Evolutionary conservation across 2,329 filamentous ascomycete genomes (phyloP), one percentile per base, ranked within the genome.

Genomic region (Beauveria rudraprayagi): DNA sequence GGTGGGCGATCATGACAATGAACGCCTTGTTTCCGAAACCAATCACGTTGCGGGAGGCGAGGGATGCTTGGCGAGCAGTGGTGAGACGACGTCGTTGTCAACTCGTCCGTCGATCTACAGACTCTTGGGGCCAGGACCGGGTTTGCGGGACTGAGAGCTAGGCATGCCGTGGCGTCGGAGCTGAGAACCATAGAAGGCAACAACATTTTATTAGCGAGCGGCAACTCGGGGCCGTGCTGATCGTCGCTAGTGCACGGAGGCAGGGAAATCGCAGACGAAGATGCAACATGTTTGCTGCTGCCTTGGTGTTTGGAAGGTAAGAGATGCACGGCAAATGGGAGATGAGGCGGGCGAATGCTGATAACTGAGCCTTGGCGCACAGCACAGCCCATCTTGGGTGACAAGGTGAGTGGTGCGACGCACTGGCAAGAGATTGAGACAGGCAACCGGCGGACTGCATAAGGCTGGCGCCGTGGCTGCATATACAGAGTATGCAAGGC

Each of bases 321-420:
- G 54, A 47, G 43, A 56, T 56, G 17, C 43, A 56, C 17, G 53
- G 24, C 41, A 26, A n/a, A 26, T 26, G 26, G 24, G 14, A 41
- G 34, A 22, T 14, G 17, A 30, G 26, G 26, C 47, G 11, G 34
- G 17, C 22, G 26, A 41, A 57, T 57, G 44, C 55, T 57, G 55
- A 57, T 48, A 30, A 19, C 30, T 57, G 55, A 48, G 55, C 34
- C 55, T 34, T 9, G 55, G 55, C 55, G 55, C 55, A 57, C 55
- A 40, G 28, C 9, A 41, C 28, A 57, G 55, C 30, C 55, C 44
- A n/a, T 19, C 8, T 17, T 17, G 3, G 28, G n/a, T 28, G 9
- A 34, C 22, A 16, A 44, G 41, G 41, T 22, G 43, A 46, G 53
- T 28, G 43, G 55, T 37, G 55, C 55, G 40, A 48, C 55, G 30